Percentiles rank a stretch among this genome's conserved stretches.
phyloP scores from a whole-genome alignment of 768 basidiomycete genomes.

The Tricholoma hemisulphureum region DNA sequence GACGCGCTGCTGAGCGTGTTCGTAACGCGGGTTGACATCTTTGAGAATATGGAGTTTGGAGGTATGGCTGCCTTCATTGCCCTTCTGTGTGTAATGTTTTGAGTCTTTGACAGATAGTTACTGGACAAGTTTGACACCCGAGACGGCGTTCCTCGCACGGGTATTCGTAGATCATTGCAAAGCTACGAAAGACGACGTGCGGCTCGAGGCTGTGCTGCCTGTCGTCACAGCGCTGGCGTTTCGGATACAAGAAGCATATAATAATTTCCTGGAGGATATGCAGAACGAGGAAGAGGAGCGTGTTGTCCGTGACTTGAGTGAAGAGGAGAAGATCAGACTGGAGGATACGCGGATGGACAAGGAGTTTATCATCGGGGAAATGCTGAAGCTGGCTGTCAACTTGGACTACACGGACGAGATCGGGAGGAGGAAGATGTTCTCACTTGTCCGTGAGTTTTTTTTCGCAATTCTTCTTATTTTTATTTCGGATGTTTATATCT shows the following conservation, averaged over 20 bases:
- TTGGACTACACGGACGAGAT: slow-evolving; percentile 93
- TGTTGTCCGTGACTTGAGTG: slow-evolving; percentile 21
- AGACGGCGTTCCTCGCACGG: slow-evolving; percentile 77
- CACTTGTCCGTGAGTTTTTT: slow-evolving; percentile 70
- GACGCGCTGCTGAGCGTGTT: slow-evolving; percentile 77
- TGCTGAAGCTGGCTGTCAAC: slow-evolving; percentile 74
- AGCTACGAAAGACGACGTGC: slow-evolving; percentile 53
- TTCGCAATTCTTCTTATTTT: not conserved
- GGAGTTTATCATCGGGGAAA: slow-evolving; percentile 75
- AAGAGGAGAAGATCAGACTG: slow-evolving; percentile 36
- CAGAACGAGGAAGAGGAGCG: slow-evolving; percentile 22
- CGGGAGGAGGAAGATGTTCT: slow-evolving; percentile 84
- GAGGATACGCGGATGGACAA: slow-evolving; percentile 51
- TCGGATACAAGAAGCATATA: slow-evolving; percentile 68
- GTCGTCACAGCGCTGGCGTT: slow-evolving; percentile 83
- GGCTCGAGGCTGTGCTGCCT: slow-evolving; percentile 71
- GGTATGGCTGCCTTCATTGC: slow-evolving; percentile 41
- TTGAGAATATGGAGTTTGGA: slow-evolving; percentile 66
- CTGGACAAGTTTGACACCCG: slow-evolving; percentile 70
- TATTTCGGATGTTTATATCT: not conserved
- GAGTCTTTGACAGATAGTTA: slow-evolving; percentile 51
- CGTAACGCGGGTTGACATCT: slow-evolving; percentile 57
- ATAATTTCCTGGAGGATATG: slow-evolving; percentile 37
- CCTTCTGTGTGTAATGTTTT: slow-evolving; percentile 1
- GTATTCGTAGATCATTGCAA: slow-evolving; percentile 81